phyloP scores from a whole-genome alignment of 768 basidiomycete genomes.

The Boletus vinaceobasis region DNA sequence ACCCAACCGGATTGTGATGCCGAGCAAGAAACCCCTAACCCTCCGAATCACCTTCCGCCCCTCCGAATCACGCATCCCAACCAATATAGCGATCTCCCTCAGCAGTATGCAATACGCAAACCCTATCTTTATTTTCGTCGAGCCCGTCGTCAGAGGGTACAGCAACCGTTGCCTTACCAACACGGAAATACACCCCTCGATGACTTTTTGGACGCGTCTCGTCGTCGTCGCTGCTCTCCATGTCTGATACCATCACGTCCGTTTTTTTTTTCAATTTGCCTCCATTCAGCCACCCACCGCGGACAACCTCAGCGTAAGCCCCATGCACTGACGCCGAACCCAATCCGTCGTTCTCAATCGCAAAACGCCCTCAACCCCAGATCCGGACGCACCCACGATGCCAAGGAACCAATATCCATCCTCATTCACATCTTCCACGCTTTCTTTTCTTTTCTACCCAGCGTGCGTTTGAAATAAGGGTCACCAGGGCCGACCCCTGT shows the following conservation, averaged over 20 bases:
- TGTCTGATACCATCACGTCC: neutral
- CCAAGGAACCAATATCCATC: neutral
- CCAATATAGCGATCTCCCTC: neutral
- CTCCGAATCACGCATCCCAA: too few species aligned
- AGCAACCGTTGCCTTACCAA: constrained; percentile 3
- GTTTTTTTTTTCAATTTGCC: neutral
- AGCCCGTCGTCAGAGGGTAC: neutral
- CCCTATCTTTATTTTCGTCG: constrained; percentile 1
- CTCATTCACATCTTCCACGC: neutral
- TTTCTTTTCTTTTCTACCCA: neutral
- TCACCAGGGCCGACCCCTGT: neutral
- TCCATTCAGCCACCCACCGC: neutral
- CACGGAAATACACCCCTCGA: neutral
- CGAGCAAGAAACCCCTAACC: neutral
- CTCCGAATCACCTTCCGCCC: neutral
- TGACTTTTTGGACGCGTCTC: too few species aligned
- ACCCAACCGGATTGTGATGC: neutral
- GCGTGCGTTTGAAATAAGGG: neutral
- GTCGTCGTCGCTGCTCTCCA: neutral
- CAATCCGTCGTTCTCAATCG: constrained; percentile 1
- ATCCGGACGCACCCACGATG: neutral
- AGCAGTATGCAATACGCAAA: neutral
- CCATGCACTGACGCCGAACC: neutral
- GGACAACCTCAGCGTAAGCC: neutral
- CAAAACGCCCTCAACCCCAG: constrained; percentile 8